A percentile compares a stretch with the other conserved stretches of the same genome.
Evolutionary conservation across 768 basidiomycete species (phyloP).

Genomic region (Rhizopogon sp.): DNA sequence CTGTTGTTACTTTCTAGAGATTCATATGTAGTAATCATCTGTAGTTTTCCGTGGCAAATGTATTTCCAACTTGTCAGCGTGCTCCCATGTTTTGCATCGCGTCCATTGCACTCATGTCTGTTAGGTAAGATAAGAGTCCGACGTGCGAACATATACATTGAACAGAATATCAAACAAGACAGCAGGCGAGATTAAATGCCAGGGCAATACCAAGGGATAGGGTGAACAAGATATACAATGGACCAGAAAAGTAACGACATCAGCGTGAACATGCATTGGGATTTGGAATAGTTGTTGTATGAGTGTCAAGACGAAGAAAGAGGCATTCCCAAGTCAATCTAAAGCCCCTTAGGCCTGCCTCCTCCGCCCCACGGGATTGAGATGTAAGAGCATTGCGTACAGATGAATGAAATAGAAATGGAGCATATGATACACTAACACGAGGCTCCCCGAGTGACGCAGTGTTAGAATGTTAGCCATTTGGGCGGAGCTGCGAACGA

Average conservation of each 20-base stretch:
- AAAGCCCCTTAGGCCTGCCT: conserved; percentile 21
- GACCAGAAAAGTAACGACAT: conserved; percentile 23
- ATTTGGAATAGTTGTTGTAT: conserved; percentile 3
- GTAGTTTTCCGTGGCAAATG: no score
- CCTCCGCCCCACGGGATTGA: conserved; percentile 24
- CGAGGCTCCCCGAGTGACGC: conserved; percentile 31
- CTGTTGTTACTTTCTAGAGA: no score
- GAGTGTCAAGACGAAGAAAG: conserved; percentile 5
- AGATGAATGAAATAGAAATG: conserved; percentile 40
- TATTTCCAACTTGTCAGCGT: no score
- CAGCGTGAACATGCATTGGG: conserved; percentile 22
- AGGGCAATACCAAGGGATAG: conserved; percentile 11
- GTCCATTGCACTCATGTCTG: not conserved
- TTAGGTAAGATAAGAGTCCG: conserved; percentile 2
- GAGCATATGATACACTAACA: conserved; percentile 35
- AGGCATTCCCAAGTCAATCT: conserved; percentile 2
- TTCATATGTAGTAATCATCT: no score
- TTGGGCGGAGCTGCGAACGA: conserved; percentile 20
- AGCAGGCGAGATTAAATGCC: conserved; percentile 26
- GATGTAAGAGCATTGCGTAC: conserved; percentile 36
- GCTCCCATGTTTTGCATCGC: no score
- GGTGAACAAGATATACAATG: conserved; percentile 22
- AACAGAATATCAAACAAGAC: conserved; percentile 11
- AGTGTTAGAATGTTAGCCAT: conserved; percentile 17
- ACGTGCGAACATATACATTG: conserved; percentile 9